phyloP scores from a whole-genome alignment of 331 rosid species.

The Quercus lobata region DNA sequence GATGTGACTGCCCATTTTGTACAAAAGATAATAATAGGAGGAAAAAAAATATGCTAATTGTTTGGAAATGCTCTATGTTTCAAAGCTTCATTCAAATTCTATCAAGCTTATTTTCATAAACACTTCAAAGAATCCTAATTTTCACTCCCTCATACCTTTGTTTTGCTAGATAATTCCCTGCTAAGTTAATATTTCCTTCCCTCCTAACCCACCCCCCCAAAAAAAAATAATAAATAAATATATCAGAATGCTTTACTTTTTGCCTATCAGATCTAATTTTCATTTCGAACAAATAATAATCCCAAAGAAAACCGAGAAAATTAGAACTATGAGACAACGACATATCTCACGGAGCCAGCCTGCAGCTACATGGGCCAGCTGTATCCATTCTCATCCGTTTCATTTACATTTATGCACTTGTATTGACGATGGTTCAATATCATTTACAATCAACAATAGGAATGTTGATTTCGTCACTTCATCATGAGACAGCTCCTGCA shows the following conservation, averaged over 20 bases:
- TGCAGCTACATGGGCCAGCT: background rate
- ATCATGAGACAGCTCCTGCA: slow-evolving; percentile 40
- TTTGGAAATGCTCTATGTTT: slow-evolving; percentile 6
- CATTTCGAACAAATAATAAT: background rate
- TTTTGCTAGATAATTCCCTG: background rate
- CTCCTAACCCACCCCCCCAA: no score
- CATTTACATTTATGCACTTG: background rate
- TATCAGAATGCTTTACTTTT: background rate
- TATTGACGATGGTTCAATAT: slow-evolving; percentile 28
- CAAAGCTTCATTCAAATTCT: slow-evolving; percentile 1
- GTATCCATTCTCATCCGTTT: slow-evolving; percentile 15
- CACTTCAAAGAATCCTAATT: background rate
- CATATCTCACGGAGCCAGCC: slow-evolving; percentile 2
- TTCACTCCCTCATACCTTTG: background rate
- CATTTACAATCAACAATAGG: slow-evolving; percentile 30
- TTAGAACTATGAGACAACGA: background rate
- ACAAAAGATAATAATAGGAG: background rate
- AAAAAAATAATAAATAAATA: no score
- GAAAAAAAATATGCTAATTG: background rate
- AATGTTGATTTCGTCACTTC: slow-evolving; percentile 29
- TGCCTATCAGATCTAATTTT: slow-evolving; percentile 2
- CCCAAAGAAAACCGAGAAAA: background rate
- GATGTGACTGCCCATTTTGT: slow-evolving; percentile 4
- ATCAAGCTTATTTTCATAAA: slow-evolving; percentile 1
- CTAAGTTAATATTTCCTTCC: no score